Conservation (phyloP, 768 basidiomycete genomes). For the Termitomyces heimii region DNA sequence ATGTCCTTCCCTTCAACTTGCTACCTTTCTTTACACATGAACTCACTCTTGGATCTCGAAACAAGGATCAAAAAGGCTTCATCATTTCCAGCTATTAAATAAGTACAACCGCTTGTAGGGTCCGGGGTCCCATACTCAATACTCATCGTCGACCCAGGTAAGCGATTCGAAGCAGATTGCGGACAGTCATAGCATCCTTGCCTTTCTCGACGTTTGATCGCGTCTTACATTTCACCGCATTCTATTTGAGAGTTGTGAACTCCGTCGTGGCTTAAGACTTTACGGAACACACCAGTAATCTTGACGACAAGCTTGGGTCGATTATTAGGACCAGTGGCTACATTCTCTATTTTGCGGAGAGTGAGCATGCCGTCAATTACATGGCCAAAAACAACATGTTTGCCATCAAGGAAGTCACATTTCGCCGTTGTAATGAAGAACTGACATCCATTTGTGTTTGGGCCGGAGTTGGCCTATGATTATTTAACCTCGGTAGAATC, state of each 20-base stretch:
- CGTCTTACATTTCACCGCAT: conserved; percentile 10
- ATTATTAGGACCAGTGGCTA: conserved; percentile 87
- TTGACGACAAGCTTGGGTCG: conserved; percentile 85
- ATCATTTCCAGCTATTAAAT: neutral
- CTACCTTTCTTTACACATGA: neutral
- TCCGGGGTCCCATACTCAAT: neutral
- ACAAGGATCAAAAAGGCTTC: neutral
- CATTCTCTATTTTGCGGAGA: conserved; percentile 93
- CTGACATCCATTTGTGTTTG: conserved; percentile 93
- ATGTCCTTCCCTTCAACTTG: too few relatives aligned
- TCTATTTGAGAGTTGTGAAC: neutral
- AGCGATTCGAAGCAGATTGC: neutral
- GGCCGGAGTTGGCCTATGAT: conserved; percentile 88
- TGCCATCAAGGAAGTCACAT: conserved; percentile 93
- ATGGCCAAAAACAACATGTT: conserved; percentile 90
- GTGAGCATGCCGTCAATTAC: conserved; percentile 94
- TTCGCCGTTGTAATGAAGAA: conserved; percentile 97
- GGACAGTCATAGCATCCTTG: neutral
- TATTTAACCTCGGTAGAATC: neutral
- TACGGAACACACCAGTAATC: conserved; percentile 56
- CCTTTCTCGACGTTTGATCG: neutral
- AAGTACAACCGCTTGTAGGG: neutral
- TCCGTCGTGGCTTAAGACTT: too few relatives aligned
- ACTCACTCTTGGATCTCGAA: neutral
- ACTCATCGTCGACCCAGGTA: neutral